A percentile compares a stretch with the other conserved stretches of the same genome.
These are phyloP conservation scores for Pythium phragmiticola DNA, from an alignment of 352 stramenopile genomes.

Conservation along the genomic window DNA sequence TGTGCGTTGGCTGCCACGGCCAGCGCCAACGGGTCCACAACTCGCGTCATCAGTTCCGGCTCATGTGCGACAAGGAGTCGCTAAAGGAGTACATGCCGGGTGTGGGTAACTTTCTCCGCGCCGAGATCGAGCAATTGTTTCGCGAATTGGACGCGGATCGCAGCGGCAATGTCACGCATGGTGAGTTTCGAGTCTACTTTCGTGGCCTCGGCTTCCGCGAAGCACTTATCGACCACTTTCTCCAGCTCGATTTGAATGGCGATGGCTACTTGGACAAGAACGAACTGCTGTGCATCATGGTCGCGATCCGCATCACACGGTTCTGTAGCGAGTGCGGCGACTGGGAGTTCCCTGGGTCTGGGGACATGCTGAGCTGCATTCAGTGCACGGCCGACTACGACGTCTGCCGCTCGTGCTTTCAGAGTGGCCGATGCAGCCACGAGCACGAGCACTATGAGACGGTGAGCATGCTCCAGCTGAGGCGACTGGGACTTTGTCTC, in stretches of 20 bases:
- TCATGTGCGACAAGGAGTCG: background rate
- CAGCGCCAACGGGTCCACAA: background rate
- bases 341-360: conserved; percentile 3
- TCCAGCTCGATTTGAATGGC: conserved; percentile 1
- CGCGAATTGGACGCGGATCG: background rate
- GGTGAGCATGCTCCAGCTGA: conserved; percentile 5
- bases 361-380: conserved; percentile 3
- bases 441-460: conserved; percentile 2
- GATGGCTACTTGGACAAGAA: conserved; percentile 5
- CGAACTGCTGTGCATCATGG: conserved; percentile 2
- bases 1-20: conserved; percentile 4
- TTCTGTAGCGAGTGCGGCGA: conserved; percentile 8
- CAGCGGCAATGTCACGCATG: conserved; percentile 1
- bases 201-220: background rate
- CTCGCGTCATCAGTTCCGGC: background rate
- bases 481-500: background rate
- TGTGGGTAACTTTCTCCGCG: background rate
- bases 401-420: conserved; percentile 5
- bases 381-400: conserved; percentile 8
- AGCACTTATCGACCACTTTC: conserved; percentile 4
- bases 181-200: conserved; percentile 4
- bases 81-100: conserved; percentile 3
- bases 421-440: background rate
- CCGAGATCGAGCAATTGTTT: conserved; percentile 3
- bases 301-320: conserved; percentile 4